Evolutionary conservation across 495 filamentous ascomycete species (phyloP), one percentile per base, ranked within the genome.

Genomic region (Ramalina intermedia): DNA sequence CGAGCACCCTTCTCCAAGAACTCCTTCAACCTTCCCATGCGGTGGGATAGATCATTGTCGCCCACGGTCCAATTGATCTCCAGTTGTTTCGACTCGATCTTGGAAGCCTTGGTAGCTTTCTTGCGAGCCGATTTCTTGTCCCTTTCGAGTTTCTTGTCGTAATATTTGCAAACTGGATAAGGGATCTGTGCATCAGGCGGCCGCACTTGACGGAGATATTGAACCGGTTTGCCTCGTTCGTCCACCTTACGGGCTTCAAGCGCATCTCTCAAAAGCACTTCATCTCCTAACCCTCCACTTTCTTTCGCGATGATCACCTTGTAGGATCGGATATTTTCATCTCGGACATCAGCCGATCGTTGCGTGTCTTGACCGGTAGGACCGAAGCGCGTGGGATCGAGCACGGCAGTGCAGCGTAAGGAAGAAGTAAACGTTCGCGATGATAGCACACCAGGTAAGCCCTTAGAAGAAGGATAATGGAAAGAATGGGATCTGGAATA

Each of bases 41-140:
- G 72, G 58, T 84, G 79, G 3, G 55, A 55, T 21, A 87, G 63
- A 63, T 89, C 84, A 61, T 84, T 69, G 9, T 60, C 53, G 47
- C 77, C 78, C 53, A 90, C 87, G 23, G 81, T 78, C 87, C 87
- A 94, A 63, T 86, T 86, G 52, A 94, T 21, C 66, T 94, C 87
- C 14, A 94, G 58, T 58, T 82, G 78, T 68, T 94, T 93, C 6
- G 60, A 52, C 12, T 56, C 41, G 11, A 36, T 46, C 41, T 63
- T 67, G 13, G 52, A n/a, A 11, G 55, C 54, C 37, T 66, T 65
- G 14, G 14, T 16, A 38, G 40, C 58, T 41, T 71, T 71, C 16
- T 61, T 63, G 48, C 61, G 66, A n/a, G 60, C 65, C 23, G 64
- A 59, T 51, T 72, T 68, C 11, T 63, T 57, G 37, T 69, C 63